Conservation (phyloP, 495 filamentous ascomycete species). For the Acidiella bohemica region DNA sequence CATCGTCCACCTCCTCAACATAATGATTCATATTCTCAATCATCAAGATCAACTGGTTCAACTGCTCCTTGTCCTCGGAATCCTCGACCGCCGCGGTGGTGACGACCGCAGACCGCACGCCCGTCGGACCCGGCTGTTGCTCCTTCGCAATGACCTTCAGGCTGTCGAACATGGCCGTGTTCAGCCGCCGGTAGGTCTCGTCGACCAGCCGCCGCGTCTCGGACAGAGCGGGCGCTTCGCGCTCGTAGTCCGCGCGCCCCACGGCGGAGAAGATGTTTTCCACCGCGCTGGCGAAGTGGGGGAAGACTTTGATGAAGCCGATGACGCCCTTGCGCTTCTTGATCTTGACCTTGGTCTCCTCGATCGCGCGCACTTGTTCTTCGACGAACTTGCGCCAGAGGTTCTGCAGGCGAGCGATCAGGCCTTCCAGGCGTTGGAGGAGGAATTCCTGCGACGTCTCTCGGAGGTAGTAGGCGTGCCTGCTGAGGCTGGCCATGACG, state of each 20-base stretch:
- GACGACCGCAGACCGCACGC: slow-evolving; percentile 29
- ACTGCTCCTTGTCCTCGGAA: slow-evolving; percentile 82
- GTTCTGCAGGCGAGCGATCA: slow-evolving; percentile 59
- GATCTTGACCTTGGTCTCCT: slow-evolving; percentile 98
- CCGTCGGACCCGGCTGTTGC: slow-evolving; percentile 15
- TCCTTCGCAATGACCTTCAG: slow-evolving; percentile 93
- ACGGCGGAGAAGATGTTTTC: slow-evolving; percentile 60
- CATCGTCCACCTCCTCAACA: slow-evolving; percentile 74
- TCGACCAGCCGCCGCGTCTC: slow-evolving; percentile 63
- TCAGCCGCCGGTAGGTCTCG: slow-evolving; percentile 73
- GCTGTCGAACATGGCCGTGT: slow-evolving; percentile 93
- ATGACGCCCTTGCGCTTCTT: slow-evolving; percentile 97
- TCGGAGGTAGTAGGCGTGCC: slow-evolving; percentile 54
- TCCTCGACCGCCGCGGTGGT: slow-evolving; percentile 33
- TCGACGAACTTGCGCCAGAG: slow-evolving; percentile 84
- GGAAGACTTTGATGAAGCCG: slow-evolving; percentile 84
- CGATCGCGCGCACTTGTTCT: slow-evolving; percentile 85
- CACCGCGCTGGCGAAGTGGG: slow-evolving; percentile 62
- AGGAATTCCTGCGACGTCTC: slow-evolving; percentile 90
- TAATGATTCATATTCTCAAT: slow-evolving; percentile 99
- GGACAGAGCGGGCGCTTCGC: slow-evolving; percentile 11
- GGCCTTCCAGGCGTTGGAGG: slow-evolving; percentile 59
- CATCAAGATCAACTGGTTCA: slow-evolving; percentile 92
- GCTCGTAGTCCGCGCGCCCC: slow-evolving; percentile 42
- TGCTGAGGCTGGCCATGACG: slow-evolving; percentile 63